Base-by-base conservation (phyloP, 345 rosid genomes). In the Arabidopsis suecica region DNA sequence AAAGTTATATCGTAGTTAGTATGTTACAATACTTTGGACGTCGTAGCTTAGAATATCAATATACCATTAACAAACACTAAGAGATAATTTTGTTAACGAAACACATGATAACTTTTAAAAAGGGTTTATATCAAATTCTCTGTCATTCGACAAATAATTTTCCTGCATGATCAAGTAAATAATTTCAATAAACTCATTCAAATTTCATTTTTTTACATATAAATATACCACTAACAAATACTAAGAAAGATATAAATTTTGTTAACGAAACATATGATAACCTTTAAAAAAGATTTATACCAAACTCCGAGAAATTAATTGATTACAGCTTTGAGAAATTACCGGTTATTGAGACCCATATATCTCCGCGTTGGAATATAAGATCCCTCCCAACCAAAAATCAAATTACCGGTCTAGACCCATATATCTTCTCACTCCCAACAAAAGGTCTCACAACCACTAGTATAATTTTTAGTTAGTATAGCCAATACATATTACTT, bases 21-120 rank as follows among this genome's bases (percentile, higher is more conserved):
- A 41, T 71, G 49, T 18, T 56, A 42, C 13, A 69, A 25, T 48
- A 38, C 44, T 9, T 13, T 44, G 20, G 76, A 51, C 20, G 33
- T 30, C 20, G 33, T 30, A 22, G 3, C 25, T 61, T 11, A 40
- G 10, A 11, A 45, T 44, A 30, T 34, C 14, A 69, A 2, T 56
- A 33, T 12, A 33, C 14, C 14, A 32, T 57, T 57, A 69, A 45
- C 65, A 9, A 69, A 56, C 64, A 36, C 16, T 16, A 7, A 58
- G 25, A 58, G 16, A 59, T 22, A 6, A 22, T 61, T 12, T 38
- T 48, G 65, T 61, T 53, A 23, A 53, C 57, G 33, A 23, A 25
- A 53, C 33, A 1, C n/a, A 23, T 53, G 33, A 25, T 10, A 28
- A 28, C 33, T 23, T 44, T 11, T 10, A 11, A 25, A 23, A 9